Conservation (phyloP, 306 rosid genomes). For the Pachyrhizus erosus region DNA sequence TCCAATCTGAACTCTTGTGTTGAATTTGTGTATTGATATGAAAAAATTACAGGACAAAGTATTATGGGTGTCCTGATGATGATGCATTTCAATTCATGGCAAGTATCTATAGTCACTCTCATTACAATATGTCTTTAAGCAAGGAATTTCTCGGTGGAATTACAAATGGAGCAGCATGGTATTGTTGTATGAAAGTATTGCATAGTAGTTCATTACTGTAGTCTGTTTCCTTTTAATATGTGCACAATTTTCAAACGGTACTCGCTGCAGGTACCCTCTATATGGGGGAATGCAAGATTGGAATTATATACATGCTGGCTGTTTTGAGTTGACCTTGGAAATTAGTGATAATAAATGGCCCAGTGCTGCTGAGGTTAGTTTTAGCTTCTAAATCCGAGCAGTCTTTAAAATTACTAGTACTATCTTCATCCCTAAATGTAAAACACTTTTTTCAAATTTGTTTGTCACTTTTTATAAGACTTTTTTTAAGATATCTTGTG, state of each 20-base stretch:
- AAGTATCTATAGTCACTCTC: constrained; percentile 83
- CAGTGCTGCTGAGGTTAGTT: constrained; percentile 74
- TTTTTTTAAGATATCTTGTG: too few species aligned
- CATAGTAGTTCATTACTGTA: constrained; percentile 17
- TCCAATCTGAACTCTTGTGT: constrained; percentile 12
- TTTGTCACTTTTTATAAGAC: too few species aligned
- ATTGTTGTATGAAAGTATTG: constrained; percentile 49
- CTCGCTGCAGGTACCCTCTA: constrained; percentile 83
- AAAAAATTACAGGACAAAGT: constrained; percentile 65
- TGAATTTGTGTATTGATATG: constrained; percentile 42
- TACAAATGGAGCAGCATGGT: constrained; percentile 94
- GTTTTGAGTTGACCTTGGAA: constrained; percentile 94
- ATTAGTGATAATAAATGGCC: constrained; percentile 96
- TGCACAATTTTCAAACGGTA: constrained; percentile 46
- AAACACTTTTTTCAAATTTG: too few species aligned
- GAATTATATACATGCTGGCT: constrained; percentile 87
- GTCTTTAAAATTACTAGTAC: too few species aligned
- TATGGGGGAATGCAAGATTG: constrained; percentile 99
- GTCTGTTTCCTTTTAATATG: constrained; percentile 12
- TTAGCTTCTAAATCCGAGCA: constrained; percentile 18
- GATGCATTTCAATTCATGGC: constrained; percentile 85
- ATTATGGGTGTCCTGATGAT: constrained; percentile 92
- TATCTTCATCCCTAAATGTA: too few species aligned
- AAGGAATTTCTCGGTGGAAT: constrained; percentile 82
- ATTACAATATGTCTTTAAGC: constrained; percentile 89